Evolutionary conservation across 257 asterid genomes (phyloP).

Genomic region (Nicotiana attenuata): DNA sequence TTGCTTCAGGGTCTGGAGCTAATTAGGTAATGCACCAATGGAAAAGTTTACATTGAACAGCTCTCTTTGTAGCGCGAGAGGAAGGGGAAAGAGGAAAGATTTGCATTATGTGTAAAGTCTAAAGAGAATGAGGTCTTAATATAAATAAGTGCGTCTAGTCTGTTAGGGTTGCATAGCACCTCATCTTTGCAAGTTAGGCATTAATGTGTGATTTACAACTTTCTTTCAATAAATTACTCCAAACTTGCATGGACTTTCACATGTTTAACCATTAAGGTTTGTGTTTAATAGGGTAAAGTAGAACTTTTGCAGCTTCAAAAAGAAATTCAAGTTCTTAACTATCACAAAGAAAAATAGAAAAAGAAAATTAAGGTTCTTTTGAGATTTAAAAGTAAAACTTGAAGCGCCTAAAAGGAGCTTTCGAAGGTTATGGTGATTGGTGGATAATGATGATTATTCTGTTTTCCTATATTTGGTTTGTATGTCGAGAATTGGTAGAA

Average conservation of each 20-base stretch:
- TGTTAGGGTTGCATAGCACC: background rate
- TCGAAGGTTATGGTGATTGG: no score
- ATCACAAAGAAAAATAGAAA: background rate
- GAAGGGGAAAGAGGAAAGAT: background rate
- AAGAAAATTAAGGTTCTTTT: background rate
- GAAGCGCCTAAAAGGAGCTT: no score
- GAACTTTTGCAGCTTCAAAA: background rate
- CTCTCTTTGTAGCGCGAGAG: background rate
- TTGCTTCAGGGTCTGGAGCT: background rate
- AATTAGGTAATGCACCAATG: background rate
- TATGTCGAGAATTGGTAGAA: no score
- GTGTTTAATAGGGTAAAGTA: background rate
- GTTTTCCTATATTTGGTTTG: no score
- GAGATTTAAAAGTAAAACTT: no score
- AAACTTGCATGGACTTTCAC: background rate
- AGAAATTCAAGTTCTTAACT: background rate
- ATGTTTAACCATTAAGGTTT: background rate
- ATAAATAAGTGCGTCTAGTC: background rate
- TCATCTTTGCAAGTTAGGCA: background rate
- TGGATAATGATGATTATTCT: no score
- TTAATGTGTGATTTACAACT: background rate
- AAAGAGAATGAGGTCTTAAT: background rate
- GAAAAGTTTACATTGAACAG: background rate
- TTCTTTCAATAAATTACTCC: background rate
- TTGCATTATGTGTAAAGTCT: background rate